phyloP scores from a whole-genome alignment of 1,284 basidiomycete genomes.

The Thecaphora thlaspeos region DNA sequence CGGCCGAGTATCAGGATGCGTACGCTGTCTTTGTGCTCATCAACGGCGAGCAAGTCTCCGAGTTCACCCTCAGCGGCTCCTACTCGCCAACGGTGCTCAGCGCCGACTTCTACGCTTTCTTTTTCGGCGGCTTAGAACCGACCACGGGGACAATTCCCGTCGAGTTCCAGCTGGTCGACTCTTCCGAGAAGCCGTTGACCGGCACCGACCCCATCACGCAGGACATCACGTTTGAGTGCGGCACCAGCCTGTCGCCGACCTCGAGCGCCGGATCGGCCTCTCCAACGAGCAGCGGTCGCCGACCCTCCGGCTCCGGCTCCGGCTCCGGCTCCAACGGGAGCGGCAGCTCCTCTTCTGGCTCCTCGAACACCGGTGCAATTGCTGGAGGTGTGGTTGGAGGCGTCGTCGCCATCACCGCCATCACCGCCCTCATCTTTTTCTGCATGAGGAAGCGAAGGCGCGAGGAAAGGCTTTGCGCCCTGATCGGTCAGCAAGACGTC shows the following conservation, averaged over 20 bases:
- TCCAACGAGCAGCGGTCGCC: not conserved
- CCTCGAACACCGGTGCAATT: conserved; percentile 33
- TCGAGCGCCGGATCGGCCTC: conserved; percentile 4
- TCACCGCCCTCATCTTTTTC: conserved; percentile 30
- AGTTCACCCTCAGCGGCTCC: conserved; percentile 12
- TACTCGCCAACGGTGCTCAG: conserved; percentile 11
- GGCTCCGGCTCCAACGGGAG: not conserved
- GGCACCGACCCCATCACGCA: conserved; percentile 12
- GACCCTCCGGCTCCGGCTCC: conserved; percentile 2
- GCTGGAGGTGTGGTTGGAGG: conserved; percentile 40
- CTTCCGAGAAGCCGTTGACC: conserved; percentile 6
- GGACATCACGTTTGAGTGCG: conserved; percentile 24
- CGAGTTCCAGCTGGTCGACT: conserved; percentile 21
- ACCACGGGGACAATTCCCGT: conserved; percentile 14
- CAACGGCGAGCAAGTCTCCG: conserved; percentile 10
- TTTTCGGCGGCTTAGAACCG: conserved; percentile 10
- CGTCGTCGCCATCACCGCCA: conserved; percentile 13
- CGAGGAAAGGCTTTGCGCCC: conserved; percentile 11
- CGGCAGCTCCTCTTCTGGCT: conserved; percentile 7
- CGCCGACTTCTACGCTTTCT: conserved; percentile 14
- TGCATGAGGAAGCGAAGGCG: conserved; percentile 26
- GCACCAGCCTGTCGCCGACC: conserved; percentile 16
- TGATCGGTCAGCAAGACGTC: conserved; percentile 21
- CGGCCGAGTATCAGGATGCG: conserved; percentile 9
- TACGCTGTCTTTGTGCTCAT: conserved; percentile 11